Base-by-base conservation (phyloP, 2,329 filamentous ascomycete genomes). In the Juglanconis sp. region DNA sequence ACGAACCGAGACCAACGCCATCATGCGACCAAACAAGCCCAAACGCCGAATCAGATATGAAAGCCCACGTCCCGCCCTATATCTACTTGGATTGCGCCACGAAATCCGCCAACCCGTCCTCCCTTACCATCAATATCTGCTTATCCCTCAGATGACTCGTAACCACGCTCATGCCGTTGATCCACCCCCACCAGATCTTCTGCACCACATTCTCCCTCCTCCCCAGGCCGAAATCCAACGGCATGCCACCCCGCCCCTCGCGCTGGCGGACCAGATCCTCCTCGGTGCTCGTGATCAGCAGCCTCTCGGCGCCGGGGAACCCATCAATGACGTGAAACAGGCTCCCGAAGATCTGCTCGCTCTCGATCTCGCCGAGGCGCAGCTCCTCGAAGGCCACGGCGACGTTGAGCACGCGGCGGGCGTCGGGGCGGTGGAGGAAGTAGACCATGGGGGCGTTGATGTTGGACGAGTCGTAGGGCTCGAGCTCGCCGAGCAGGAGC, bases 381-480 rank as follows among this genome's bases (percentile, higher is more conserved):
- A 82, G 71, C 66, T 79, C 78, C 35, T 71, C 68, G 57, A 80
- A 79, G 1, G 76, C 71, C 59, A 77, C 74, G 5, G 76, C 79
- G 6, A 80, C 71, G 63, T 76, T 73, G 31, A 72, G 69, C 55
- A 82, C 79, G 34, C 78, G 75, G 13, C 63, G 63, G 36, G 77
- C 74, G 66, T 81, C 79, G 58, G 74, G 70, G n/a, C 68, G 67
- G 15, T 69, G 67, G 24, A 82, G 63, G 65, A 81, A 82, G 65
- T 81, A 80, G 51, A 77, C 74, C 77, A 81, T 77, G 32, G 80
- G 78, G 55, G 72, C 71, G 71, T 75, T 78, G 72, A 79, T 76
- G 32, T 78, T 79, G 70, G 76, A 75, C 47, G 67, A 70, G 65
- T 80, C 76, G 67, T 73, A 76, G 11, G 78, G 77, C 70, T 81